These are phyloP conservation scores for Carex arenaria DNA, from an alignment of 202 grass and related monocot species.

Conservation along the genomic window DNA sequence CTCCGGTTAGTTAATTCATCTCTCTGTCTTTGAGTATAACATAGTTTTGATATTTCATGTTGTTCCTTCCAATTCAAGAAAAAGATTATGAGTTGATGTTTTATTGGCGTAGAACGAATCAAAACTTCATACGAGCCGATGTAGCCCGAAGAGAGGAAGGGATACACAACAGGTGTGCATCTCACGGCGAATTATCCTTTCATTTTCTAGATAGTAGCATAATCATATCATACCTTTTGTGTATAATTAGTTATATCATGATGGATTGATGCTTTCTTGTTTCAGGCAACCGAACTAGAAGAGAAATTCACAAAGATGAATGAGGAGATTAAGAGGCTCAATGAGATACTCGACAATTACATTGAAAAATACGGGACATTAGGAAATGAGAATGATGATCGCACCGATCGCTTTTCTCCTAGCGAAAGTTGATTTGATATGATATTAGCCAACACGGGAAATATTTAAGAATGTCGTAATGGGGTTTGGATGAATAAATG, in stretches of 20 bases:
- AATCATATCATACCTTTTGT: no score
- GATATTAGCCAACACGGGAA: background rate
- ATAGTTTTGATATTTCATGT: background rate
- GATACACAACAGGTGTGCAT: background rate
- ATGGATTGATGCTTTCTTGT: background rate
- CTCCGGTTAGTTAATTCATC: background rate
- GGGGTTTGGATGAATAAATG: background rate
- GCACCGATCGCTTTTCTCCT: background rate
- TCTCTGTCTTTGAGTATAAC: background rate
- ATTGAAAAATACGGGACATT: slow-evolving; percentile 5
- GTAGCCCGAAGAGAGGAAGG: background rate
- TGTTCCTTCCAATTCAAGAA: background rate
- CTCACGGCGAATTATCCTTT: background rate
- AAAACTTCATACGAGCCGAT: background rate
- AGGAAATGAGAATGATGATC: background rate
- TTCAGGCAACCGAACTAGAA: slow-evolving; percentile 38
- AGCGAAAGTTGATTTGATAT: no score
- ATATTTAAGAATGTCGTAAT: no score
- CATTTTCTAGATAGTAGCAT: background rate
- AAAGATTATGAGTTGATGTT: background rate
- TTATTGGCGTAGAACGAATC: slow-evolving; percentile 18
- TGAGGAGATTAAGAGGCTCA: slow-evolving; percentile 59
- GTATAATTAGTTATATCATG: background rate
- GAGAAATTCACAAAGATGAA: slow-evolving; percentile 41
- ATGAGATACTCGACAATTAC: slow-evolving; percentile 32